phyloP scores from a whole-genome alignment of 2,329 filamentous ascomycete species.

The Ophiostoma perfectum region DNA sequence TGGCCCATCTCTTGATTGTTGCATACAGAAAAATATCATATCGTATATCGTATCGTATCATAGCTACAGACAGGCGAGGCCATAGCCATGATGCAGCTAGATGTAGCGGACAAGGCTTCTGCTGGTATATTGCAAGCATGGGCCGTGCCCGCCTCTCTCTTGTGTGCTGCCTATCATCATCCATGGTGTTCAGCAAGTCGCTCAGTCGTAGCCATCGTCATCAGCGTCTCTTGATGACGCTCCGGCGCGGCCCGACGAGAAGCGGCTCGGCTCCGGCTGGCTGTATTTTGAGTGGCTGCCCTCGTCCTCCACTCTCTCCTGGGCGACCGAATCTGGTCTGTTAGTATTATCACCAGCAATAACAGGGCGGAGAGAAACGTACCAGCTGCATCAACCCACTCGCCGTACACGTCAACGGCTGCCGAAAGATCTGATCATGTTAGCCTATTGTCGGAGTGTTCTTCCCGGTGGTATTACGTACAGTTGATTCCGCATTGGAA shows the following conservation, averaged over 20 bases:
- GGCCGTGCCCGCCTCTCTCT: neutral
- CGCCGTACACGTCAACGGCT: conserved; percentile 90
- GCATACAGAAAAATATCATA: neutral
- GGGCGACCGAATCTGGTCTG: conserved; percentile 45
- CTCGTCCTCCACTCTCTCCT: conserved; percentile 36
- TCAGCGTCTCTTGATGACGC: conserved; percentile 19
- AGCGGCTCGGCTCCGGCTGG: conserved; percentile 16
- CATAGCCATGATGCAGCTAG: neutral
- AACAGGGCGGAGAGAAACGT: conserved; percentile 27
- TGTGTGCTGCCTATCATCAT: neutral
- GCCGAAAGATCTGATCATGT: conserved; percentile 67
- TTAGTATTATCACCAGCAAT: neutral
- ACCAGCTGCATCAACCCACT: conserved; percentile 89
- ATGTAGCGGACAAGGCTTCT: neutral
- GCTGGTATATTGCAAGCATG: neutral
- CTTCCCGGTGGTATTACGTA: conserved; percentile 40
- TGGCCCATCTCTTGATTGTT: too few relatives aligned
- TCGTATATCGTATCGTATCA: neutral
- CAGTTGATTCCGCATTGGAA: conserved; percentile 94
- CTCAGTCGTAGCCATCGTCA: conserved; percentile 42
- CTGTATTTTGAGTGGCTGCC: conserved; percentile 8
- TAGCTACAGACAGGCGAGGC: neutral
- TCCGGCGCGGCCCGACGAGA: conserved; percentile 11
- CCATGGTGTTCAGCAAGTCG: neutral
- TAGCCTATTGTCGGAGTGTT: too few relatives aligned